A percentile compares a stretch with the other conserved stretches of the same genome.
Conservation (phyloP, 1,284 basidiomycete species). For the Vanrija pseudolonga region DNA sequence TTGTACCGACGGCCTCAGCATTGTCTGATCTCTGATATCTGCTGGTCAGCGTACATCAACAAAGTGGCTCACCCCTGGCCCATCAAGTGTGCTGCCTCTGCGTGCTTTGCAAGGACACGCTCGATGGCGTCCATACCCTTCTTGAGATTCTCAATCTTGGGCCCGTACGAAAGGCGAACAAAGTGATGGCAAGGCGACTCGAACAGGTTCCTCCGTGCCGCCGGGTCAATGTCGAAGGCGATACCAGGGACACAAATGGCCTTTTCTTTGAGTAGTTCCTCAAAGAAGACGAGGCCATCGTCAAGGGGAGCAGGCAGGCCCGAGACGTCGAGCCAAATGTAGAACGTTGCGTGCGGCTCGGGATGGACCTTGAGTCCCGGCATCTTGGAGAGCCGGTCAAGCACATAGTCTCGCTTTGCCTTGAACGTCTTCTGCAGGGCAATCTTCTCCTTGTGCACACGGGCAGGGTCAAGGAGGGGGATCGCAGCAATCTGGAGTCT, state of each 20-base stretch:
- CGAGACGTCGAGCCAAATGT: conserved; percentile 85
- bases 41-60: no score
- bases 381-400: conserved; percentile 72
- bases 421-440: conserved; percentile 86
- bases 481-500: conserved; percentile 82
- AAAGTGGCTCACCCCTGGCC: background rate
- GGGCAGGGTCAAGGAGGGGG: conserved; percentile 67
- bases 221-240: conserved; percentile 85
- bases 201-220: conserved; percentile 69
- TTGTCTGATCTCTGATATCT: no score
- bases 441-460: conserved; percentile 69
- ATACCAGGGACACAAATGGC: conserved; percentile 55
- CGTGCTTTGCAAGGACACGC: conserved; percentile 62
- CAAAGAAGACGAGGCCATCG: conserved; percentile 89
- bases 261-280: conserved; percentile 73
- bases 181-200: conserved; percentile 88
- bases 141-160: conserved; percentile 74
- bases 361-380: conserved; percentile 66
- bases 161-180: conserved; percentile 81
- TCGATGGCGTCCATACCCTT: conserved; percentile 83
- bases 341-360: conserved; percentile 74
- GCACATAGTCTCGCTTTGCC: conserved; percentile 81
- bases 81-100: conserved; percentile 19
- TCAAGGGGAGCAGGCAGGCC: conserved; percentile 73
- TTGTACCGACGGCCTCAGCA: no score